Base-by-base conservation (phyloP, 768 basidiomycete genomes). In the Lentinus tigrinus region DNA sequence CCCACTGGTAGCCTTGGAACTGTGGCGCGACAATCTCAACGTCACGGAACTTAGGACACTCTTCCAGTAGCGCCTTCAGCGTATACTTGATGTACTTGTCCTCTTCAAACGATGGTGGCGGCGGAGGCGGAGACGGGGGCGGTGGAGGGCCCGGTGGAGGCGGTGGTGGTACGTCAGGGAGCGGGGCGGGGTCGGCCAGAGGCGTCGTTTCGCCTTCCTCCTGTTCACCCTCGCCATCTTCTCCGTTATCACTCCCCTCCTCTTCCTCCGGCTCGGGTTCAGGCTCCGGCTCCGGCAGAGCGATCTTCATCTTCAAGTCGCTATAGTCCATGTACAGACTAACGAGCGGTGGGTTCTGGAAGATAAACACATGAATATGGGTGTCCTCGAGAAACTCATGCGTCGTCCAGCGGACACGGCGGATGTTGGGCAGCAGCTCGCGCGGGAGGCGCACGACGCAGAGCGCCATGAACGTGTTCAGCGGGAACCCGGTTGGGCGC, bases 341-440 rank as follows among this genome's bases (percentile, higher is more conserved):
- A 9, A 40, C 27, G 17, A 53, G 44, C 6, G 42, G 36, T n/a
- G 51, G 36, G 36, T 47, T 48, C 24, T 47, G 19, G 51, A 58
- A 52, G 9, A 58, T 51, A 26, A 40, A 52, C 21, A 52, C 36
- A 19, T 47, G 47, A 0, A 24, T 43, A 11, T 36, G 38, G 11
- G 36, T 28, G 19, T 13, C n/a, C 16, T 43, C 16, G 16, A 37
- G 24, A 13, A 7, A 27, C 31, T 47, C 49, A 11, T 51, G n/a
- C 10, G 57, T 53, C 21, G 58, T 60, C 47, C 47, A 50, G 16
- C 58, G 53, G 24, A 60, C 17, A 23, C 48, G 47, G 11, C 52
- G 23, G 16, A 60, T 39, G 21, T 42, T 40, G 1, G 58, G 58
- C 31, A 60, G 28, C 37, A 54, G 47, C 47, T 54, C 39, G 40